A percentile compares a stretch with the other conserved stretches of the same genome.
phyloP scores from a whole-genome alignment of 1,284 basidiomycete species.

The Tetrapyrgos nigripes region DNA sequence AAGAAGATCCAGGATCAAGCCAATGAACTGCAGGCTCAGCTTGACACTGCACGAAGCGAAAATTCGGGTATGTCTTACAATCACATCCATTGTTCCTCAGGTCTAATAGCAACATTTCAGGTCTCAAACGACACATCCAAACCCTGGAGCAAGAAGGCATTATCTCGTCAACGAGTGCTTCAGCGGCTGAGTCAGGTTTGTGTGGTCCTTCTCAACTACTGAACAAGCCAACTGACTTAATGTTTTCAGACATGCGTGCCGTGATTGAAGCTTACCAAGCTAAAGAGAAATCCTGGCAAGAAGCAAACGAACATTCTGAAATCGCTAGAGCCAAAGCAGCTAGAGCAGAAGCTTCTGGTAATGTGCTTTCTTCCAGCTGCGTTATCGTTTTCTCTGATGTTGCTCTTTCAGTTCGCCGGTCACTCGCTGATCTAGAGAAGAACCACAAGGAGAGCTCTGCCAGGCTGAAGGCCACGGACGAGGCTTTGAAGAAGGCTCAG shows the following conservation, averaged over 20 bases:
- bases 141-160: constrained; percentile 72
- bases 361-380: constrained; percentile 20
- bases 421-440: constrained; percentile 70
- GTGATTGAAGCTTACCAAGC: constrained; percentile 70
- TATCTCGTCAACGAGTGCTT: constrained; percentile 62
- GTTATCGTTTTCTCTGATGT: constrained; percentile 15
- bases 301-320: constrained; percentile 74
- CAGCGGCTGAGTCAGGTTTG: constrained; percentile 66
- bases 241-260: constrained; percentile 60
- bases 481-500: constrained; percentile 58
- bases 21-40: constrained; percentile 57
- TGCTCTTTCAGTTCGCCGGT: constrained; percentile 56
- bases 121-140: constrained; percentile 65
- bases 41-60: constrained; percentile 68
- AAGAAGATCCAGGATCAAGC: constrained; percentile 66
- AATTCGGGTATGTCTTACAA: constrained; percentile 51
- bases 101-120: constrained; percentile 37
- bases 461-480: constrained; percentile 61
- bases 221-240: constrained; percentile 1
- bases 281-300: constrained; percentile 66
- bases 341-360: constrained; percentile 70
- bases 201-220: neutral
- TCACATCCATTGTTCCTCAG: neutral
- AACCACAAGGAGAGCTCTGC: constrained; percentile 55
- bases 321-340: constrained; percentile 70